Evolutionary conservation across 129 eudicot species (phyloP).

Genomic region (Kitagawia praeruptora): DNA sequence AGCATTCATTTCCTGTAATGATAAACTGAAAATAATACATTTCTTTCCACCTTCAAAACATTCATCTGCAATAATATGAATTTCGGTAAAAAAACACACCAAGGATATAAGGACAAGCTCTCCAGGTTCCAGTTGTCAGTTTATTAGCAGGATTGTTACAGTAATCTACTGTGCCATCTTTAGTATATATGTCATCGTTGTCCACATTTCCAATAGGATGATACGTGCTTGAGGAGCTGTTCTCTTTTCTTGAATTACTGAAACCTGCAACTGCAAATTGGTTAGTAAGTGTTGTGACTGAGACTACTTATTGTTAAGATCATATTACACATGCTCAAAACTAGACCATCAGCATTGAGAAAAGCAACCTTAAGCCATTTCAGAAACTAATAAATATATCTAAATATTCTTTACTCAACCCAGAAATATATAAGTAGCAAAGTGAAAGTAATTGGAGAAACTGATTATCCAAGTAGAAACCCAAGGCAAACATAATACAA

Average conservation of each 20-base stretch:
- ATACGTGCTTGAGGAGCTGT: neutral
- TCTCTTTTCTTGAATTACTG: neutral
- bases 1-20: conserved; percentile 9
- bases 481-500: too few relatives aligned
- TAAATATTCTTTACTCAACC: neutral
- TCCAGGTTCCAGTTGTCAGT: conserved; percentile 5
- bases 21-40: neutral
- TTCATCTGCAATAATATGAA: neutral
- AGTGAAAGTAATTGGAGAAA: too few relatives aligned
- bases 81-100: neutral
- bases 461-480: too few relatives aligned
- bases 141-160: conserved; percentile 4
- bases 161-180: conserved; percentile 8
- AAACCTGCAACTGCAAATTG: neutral
- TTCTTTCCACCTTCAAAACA: too few relatives aligned
- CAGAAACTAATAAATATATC: neutral
- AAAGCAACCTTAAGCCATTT: neutral
- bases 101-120: conserved; percentile 10
- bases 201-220: neutral
- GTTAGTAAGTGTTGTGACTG: neutral
- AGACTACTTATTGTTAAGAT: neutral
- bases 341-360: neutral
- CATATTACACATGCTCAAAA: neutral
- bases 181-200: neutral
- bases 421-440: neutral